These are phyloP conservation scores for Mycena alexandri DNA, from an alignment of 768 basidiomycete genomes.

Conservation along the genomic window DNA sequence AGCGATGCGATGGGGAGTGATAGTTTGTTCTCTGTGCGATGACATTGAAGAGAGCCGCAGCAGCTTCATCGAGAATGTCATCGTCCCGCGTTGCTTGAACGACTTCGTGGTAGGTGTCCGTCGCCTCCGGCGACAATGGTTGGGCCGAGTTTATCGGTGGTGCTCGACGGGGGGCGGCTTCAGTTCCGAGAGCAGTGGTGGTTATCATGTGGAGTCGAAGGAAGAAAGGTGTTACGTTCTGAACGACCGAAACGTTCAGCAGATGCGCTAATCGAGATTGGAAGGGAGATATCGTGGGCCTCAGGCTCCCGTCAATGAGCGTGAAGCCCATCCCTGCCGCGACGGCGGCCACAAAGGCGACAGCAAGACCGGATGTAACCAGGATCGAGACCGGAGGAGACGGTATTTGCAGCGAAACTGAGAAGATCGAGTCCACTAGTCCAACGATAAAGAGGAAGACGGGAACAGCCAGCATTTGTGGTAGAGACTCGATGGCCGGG, in stretches of 20 bases:
- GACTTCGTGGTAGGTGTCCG: constrained; percentile 34
- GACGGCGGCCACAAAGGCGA: constrained; percentile 22
- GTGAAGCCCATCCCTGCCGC: constrained; percentile 17
- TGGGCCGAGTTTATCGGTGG: neutral
- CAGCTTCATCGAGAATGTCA: constrained; percentile 34
- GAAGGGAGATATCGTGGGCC: constrained; percentile 25
- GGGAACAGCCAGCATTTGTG: constrained; percentile 33
- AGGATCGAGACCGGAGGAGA: constrained; percentile 18
- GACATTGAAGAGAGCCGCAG: constrained; percentile 34
- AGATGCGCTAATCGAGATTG: constrained; percentile 22
- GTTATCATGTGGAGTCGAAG: neutral
- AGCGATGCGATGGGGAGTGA: neutral
- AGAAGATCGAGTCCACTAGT: constrained; percentile 33
- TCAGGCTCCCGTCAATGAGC: constrained; percentile 23
- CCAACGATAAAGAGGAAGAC: constrained; percentile 39
- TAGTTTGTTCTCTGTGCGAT: constrained; percentile 10
- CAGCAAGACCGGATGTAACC: constrained; percentile 17
- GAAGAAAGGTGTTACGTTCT: neutral
- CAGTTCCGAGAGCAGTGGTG: neutral
- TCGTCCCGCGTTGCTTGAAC: constrained; percentile 36
- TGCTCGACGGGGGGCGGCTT: neutral
- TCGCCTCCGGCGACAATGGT: constrained; percentile 1
- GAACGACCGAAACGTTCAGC: constrained; percentile 6
- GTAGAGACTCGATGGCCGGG: constrained; percentile 33
- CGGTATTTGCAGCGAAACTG: constrained; percentile 23